Percentiles rank a stretch among this genome's conserved stretches.
These are phyloP conservation scores for Bipolaris bicolor DNA, from an alignment of 2,329 filamentous ascomycete species.

Conservation along the genomic window DNA sequence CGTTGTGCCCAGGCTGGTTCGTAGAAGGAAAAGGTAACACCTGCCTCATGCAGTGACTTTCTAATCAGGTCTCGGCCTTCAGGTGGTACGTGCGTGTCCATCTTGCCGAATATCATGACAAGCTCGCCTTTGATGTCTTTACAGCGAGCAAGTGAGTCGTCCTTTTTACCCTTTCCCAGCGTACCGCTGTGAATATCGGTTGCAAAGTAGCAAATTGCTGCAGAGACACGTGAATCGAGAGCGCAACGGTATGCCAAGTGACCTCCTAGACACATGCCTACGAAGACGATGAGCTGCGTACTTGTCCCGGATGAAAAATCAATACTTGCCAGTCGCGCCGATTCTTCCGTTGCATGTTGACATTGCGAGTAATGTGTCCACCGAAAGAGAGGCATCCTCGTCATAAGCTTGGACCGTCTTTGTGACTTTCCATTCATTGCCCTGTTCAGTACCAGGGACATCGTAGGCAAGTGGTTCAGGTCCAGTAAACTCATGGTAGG, in stretches of 20 bases:
- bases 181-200: constrained; percentile 86
- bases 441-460: constrained; percentile 82
- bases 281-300: constrained; percentile 62
- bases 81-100: constrained; percentile 87
- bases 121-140: constrained; percentile 77
- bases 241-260: constrained; percentile 78
- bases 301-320: background rate
- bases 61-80: constrained; percentile 83
- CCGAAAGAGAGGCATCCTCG: constrained; percentile 56
- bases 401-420: constrained; percentile 90
- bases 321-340: constrained; percentile 40
- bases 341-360: constrained; percentile 73
- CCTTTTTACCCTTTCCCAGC: constrained; percentile 71
- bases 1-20: constrained; percentile 92
- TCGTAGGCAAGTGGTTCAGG: constrained; percentile 86
- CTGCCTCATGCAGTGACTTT: constrained; percentile 77
- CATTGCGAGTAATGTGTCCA: constrained; percentile 51
- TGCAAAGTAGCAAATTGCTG: constrained; percentile 86
- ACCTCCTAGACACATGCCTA: constrained; percentile 84
- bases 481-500: constrained; percentile 91
- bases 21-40: constrained; percentile 78
- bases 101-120: constrained; percentile 88
- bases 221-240: constrained; percentile 76
- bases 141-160: constrained; percentile 67
- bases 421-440: constrained; percentile 83